These are phyloP conservation scores for Lodderomyces margitis DNA, from an alignment of 1,139 yeast genomes.

Conservation along the genomic window DNA sequence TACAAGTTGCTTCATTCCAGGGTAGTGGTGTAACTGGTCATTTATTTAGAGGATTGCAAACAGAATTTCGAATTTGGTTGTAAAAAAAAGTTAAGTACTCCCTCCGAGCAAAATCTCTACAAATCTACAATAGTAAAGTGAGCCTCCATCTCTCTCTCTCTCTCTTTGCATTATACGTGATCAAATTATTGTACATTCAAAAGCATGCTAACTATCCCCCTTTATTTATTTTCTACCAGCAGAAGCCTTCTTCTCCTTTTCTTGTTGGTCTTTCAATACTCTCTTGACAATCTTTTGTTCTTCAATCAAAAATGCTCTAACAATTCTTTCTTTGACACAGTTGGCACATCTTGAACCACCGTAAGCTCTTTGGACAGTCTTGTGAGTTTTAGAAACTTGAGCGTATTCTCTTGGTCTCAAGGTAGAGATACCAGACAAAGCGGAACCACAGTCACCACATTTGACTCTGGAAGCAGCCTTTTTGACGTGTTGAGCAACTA, in stretches of 20 bases:
- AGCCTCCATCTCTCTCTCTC: too few relatives aligned
- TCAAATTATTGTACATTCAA: slow-evolving; percentile 16
- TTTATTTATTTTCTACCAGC: slow-evolving; percentile 39
- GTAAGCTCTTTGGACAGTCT: slow-evolving; percentile 98
- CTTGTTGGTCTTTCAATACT: slow-evolving; percentile 93
- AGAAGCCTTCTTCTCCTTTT: slow-evolving; percentile 70
- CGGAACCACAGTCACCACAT: slow-evolving; percentile 97
- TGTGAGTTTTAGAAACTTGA: slow-evolving; percentile 89
- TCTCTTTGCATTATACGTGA: too few relatives aligned
- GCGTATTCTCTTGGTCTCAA: slow-evolving; percentile 99
- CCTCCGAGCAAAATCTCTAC: too few relatives aligned
- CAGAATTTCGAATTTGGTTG: slow-evolving; percentile 1
- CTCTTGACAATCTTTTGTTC: slow-evolving; percentile 99
- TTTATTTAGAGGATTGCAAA: neutral
- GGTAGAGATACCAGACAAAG: slow-evolving; percentile 89
- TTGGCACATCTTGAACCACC: slow-evolving; percentile 99
- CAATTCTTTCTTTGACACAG: slow-evolving; percentile 98
- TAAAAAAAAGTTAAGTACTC: too few relatives aligned
- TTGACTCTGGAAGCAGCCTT: slow-evolving; percentile 93
- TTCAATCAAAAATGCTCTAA: slow-evolving; percentile 98
- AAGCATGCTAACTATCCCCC: slow-evolving; percentile 11
- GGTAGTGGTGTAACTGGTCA: too few relatives aligned
- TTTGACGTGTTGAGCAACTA: slow-evolving; percentile 96
- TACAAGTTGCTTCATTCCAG: slow-evolving; percentile 11
- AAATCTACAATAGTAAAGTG: too few relatives aligned